Evolutionary conservation across 164 flowering plant genomes (phyloP), one percentile per base, ranked within the genome.

Genomic region (Buxus sempervirens): DNA sequence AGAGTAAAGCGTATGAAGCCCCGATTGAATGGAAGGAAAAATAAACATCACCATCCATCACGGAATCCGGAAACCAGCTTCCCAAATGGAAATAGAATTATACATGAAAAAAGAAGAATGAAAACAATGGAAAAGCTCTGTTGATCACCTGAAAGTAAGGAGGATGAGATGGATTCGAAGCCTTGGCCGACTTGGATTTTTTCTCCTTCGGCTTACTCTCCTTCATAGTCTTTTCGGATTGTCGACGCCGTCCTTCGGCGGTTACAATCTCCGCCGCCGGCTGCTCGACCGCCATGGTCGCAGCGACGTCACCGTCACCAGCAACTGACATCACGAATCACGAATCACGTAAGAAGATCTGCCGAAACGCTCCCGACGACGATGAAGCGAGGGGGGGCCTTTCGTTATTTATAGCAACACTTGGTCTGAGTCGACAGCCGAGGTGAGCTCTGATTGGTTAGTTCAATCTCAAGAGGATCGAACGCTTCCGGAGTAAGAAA

Each of bases 101-200:
- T 3, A 32, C 38, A 32, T 32, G 38, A 32, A 7, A 7, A 32
- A n/a, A n/a, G n/a, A n/a, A n/a, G n/a, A n/a, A n/a, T n/a, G n/a
- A n/a, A n/a, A n/a, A n/a, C n/a, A n/a, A n/a, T n/a, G n/a, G n/a
- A n/a, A 8, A n/a, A 20, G 8, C 10, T 1, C 1, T 45, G 2
- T 0, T 9, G 6, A 27, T 9, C 58, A 74, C 80, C 80, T 74
- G 77, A 22, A 68, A 74, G 60, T 77, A 77, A 48, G 77, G 72
- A 55, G 80, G 80, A 62, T 77, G 77, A 36, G 72, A 9, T 8
- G 71, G 62, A 14, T 58, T 36, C 25, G 65, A 60, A 36, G 63
- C 54, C 63, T 60, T 76, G n/a, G 57, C 65, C 45, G 63, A 54
- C 9, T 26, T 57, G 42, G 64, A 58, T 24, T 63, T 75, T 62